Evolutionary conservation across 805 yeast species (phyloP).

Genomic region (Lipomyces starkeyi): DNA sequence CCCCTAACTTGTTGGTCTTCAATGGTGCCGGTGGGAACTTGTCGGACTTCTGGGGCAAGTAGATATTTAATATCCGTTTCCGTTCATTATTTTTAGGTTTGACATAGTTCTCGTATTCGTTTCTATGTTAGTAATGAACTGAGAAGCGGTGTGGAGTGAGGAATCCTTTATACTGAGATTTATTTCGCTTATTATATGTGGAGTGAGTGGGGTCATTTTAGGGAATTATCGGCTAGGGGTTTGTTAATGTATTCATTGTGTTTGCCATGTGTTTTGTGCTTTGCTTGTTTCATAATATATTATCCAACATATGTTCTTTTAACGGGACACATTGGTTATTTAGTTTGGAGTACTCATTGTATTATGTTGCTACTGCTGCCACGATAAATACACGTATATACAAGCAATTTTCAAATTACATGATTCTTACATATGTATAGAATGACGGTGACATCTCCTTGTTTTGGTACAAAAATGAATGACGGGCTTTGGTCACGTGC

Average conservation of each 20-base stretch:
- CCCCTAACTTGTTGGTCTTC: slow-evolving; percentile 64
- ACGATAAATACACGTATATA: slow-evolving; percentile 4
- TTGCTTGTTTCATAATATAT: background rate
- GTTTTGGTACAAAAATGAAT: too few relatives aligned
- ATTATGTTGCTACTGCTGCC: slow-evolving; percentile 8
- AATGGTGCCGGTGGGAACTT: slow-evolving; percentile 64
- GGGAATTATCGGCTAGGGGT: background rate
- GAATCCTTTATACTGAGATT: background rate
- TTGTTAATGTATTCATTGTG: slow-evolving; percentile 5
- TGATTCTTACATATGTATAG: too few relatives aligned
- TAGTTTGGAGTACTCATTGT: slow-evolving; percentile 16
- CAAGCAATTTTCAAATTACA: background rate
- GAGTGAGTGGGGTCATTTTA: background rate
- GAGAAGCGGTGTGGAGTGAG: background rate
- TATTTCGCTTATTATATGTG: background rate
- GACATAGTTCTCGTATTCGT: background rate
- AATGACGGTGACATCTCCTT: too few relatives aligned
- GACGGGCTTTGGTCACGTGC: background rate
- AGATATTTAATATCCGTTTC: background rate
- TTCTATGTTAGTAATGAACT: slow-evolving; percentile 2
- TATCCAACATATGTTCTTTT: slow-evolving; percentile 1
- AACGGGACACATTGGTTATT: slow-evolving; percentile 7
- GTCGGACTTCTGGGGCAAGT: slow-evolving; percentile 54
- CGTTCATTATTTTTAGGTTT: background rate
- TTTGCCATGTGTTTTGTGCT: background rate